Evolutionary conservation across 371 early-diverging fungal genomes (phyloP), one percentile per base, ranked within the genome.

Genomic region (Haplosporangium sp.): DNA sequence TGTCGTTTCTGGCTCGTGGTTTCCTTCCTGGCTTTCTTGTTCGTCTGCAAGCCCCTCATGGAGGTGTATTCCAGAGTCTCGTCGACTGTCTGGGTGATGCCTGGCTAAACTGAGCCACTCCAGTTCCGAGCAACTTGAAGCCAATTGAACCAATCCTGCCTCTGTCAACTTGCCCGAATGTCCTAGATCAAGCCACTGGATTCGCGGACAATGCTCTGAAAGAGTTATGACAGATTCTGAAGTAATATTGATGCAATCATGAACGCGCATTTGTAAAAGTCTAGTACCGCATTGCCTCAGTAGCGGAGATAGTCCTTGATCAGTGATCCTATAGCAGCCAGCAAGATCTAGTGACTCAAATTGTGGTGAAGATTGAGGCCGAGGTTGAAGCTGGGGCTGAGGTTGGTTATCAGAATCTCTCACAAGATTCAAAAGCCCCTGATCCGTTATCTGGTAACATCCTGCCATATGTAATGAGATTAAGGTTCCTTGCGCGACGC

Each of bases 51-150:
- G 5, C 20, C 60, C 53, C 57, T 27, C 37, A 55, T 34, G n/a
- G n/a, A 10, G 61, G 13, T 40, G 65, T 61, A 27, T 2, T 37
- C 71, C 20, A 57, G 34, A 17, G 11, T 47, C 38, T 35, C 40
- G 19, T 48, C 48, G 63, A 17, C 65, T 61, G 20, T 63, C 27
- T 0, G 76, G 77, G 48, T 71, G 67, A 17, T 6, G 10, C 37
- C 82, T 60, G 5, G 84, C 82, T 37, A 83, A 55, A 48, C 69
- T 83, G 34, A 83, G 73, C 76, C 82, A 76, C 52, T 81, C 84
- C 5, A 83, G 68, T 7, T 64, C 67, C 0, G 15, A 34, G 58
- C 84, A 83, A 17, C 40, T 40, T 2, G 65, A 56, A 2, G 84
- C 82, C 37, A 83, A 52, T 5, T 60, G 19, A 2, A 62, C 19